Evolutionary conservation across 805 yeast genomes (phyloP).

Genomic region (Ogataea ramenticola): DNA sequence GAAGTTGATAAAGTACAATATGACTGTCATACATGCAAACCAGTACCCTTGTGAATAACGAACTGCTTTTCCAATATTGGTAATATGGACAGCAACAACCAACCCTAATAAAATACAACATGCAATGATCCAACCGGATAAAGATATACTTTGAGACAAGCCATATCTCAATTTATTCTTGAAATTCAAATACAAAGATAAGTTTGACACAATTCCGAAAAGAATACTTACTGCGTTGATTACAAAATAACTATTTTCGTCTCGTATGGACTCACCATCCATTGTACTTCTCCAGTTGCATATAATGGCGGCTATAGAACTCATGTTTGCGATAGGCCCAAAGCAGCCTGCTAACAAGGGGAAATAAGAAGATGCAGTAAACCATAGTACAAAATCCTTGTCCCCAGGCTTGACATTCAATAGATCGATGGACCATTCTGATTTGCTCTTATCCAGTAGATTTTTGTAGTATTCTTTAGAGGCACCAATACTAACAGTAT

Average conservation of each 20-base stretch:
- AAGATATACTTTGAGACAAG: conserved; percentile 56
- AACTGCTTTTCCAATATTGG: conserved; percentile 11
- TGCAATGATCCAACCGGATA: conserved; percentile 60
- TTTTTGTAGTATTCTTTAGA: conserved; percentile 16
- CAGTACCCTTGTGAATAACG: conserved; percentile 62
- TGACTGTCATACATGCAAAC: conserved; percentile 64
- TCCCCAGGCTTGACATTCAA: conserved; percentile 27
- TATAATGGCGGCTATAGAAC: conserved; percentile 63
- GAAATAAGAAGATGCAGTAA: conserved; percentile 55
- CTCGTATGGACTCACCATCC: conserved; percentile 23
- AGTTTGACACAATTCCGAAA: conserved; percentile 61
- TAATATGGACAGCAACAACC: conserved; percentile 27
- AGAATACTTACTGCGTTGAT: conserved; percentile 58
- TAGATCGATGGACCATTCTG: conserved; percentile 23
- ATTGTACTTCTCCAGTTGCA: conserved; percentile 48
- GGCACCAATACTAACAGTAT: background rate
- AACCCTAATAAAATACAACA: conserved; percentile 43
- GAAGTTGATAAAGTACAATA: conserved; percentile 54
- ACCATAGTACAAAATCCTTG: conserved; percentile 41
- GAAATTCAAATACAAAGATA: conserved; percentile 65
- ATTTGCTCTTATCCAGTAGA: conserved; percentile 15
- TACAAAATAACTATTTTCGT: conserved; percentile 36
- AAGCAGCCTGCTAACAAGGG: conserved; percentile 73
- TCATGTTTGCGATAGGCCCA: conserved; percentile 73
- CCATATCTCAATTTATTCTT: conserved; percentile 49